Evolutionary conservation across 2,329 filamentous ascomycete genomes (phyloP).

Genomic region (Erysiphe pulchra): DNA sequence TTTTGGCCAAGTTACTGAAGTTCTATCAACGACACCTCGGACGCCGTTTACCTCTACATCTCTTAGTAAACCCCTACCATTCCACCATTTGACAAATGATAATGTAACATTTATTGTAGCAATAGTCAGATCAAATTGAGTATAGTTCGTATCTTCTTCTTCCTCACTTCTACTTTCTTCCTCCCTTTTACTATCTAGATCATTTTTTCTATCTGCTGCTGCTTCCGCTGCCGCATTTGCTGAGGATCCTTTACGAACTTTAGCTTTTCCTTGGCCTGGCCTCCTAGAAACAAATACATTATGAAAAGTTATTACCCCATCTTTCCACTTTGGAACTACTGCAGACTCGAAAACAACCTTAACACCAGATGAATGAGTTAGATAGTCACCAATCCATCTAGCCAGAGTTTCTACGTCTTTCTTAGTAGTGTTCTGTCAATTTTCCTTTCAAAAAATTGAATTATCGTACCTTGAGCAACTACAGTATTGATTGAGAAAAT

Average conservation of each 20-base stretch:
- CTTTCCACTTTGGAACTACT: constrained; percentile 86
- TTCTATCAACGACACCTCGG: constrained; percentile 75
- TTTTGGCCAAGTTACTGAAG: constrained; percentile 46
- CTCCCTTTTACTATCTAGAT: constrained; percentile 18
- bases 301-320: constrained; percentile 85
- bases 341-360: constrained; percentile 94
- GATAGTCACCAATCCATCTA: constrained; percentile 79
- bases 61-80: constrained; percentile 70
- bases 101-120: constrained; percentile 89
- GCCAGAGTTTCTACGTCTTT: constrained; percentile 51
- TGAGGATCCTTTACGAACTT: constrained; percentile 81
- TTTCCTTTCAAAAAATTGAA: too few relatives aligned
- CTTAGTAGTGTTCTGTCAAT: too few relatives aligned
- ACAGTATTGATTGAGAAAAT: constrained; percentile 90
- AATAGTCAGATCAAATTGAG: constrained; percentile 86
- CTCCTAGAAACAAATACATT: constrained; percentile 89
- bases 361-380: constrained; percentile 78
- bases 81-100: constrained; percentile 98
- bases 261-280: constrained; percentile 55
- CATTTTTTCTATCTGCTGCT: constrained; percentile 33
- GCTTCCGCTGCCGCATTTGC: constrained; percentile 62
- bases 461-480: constrained; percentile 61
- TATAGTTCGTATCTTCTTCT: constrained; percentile 85
- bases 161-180: too few relatives aligned
- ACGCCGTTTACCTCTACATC: constrained; percentile 91